A percentile compares a stretch with the other conserved stretches of the same genome.
phyloP scores from a whole-genome alignment of 116 monocot species.

The Phalaenopsis hybrid region DNA sequence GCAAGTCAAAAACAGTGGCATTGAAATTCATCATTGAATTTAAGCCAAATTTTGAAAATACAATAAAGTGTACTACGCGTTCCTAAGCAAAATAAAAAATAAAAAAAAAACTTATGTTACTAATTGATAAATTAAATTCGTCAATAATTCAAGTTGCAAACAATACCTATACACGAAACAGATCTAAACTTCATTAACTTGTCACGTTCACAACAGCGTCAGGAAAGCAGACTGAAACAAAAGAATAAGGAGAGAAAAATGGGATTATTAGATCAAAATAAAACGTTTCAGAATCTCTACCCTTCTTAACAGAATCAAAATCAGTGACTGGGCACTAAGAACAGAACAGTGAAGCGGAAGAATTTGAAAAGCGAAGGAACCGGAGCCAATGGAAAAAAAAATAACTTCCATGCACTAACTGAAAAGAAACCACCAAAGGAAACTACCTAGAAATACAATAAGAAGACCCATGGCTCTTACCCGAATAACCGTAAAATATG shows the following conservation, averaged over 20 bases:
- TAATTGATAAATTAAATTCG: background rate
- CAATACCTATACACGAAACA: no score
- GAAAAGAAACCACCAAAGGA: background rate
- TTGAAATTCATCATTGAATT: background rate
- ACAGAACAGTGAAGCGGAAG: background rate
- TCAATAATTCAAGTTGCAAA: background rate
- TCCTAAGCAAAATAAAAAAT: background rate
- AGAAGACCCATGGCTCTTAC: background rate
- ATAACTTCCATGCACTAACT: background rate
- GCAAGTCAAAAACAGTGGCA: no score
- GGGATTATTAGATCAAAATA: background rate
- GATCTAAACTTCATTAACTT: no score
- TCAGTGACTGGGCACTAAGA: background rate
- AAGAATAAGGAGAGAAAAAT: no score
- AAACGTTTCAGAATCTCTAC: background rate
- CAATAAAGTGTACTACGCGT: background rate
- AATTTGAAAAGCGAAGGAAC: no score
- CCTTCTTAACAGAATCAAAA: background rate
- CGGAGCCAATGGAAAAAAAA: background rate
- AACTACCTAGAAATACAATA: background rate
- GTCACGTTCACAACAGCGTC: no score
- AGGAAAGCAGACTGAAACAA: no score
- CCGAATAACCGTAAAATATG: slow-evolving; percentile 2
- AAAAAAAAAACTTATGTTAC: background rate
- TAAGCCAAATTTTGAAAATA: background rate